These are phyloP conservation scores for Plasmodium adleri DNA, from an alignment of 169 alveolate species.

Conservation along the genomic window DNA sequence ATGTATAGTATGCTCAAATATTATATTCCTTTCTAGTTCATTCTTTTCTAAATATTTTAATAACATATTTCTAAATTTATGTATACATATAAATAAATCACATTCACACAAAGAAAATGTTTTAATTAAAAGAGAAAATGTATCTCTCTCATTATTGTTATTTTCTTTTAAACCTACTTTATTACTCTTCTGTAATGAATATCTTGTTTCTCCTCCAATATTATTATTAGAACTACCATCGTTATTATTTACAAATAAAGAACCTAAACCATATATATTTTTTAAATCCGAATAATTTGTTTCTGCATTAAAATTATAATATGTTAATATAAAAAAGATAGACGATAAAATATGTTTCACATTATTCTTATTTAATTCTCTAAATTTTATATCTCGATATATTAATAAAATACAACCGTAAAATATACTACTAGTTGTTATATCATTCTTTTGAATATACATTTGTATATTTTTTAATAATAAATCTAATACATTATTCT, in stretches of 20 bases:
- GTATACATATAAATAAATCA: conserved; percentile 70
- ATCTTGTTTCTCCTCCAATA: conserved; percentile 2
- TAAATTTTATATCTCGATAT: conserved; percentile 50
- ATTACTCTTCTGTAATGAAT: not conserved
- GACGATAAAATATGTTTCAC: conserved; percentile 66
- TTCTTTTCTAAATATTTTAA: conserved; percentile 63
- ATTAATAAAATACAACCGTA: conserved; percentile 72
- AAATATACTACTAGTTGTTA: conserved; percentile 61
- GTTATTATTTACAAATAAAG: conserved; percentile 69
- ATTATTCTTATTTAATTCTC: conserved; percentile 41
- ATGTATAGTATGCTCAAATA: conserved; percentile 75
- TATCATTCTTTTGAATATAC: conserved; percentile 66
- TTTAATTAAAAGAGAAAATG: conserved; percentile 40
- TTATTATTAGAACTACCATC: conserved; percentile 37
- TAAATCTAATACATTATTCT: conserved; percentile 39
- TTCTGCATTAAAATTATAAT: conserved; percentile 68
- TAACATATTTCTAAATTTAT: conserved; percentile 70
- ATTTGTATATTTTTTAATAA: conserved; percentile 42
- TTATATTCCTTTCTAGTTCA: conserved; percentile 64
- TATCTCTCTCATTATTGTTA: not conserved
- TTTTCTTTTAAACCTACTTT: not conserved
- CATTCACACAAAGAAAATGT: conserved; percentile 74
- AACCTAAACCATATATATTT: conserved; percentile 72
- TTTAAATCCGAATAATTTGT: conserved; percentile 67
- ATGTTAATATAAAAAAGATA: conserved; percentile 65